These are phyloP conservation scores for Calocybe gambosa DNA, from an alignment of 1,284 basidiomycete genomes.

Conservation along the genomic window DNA sequence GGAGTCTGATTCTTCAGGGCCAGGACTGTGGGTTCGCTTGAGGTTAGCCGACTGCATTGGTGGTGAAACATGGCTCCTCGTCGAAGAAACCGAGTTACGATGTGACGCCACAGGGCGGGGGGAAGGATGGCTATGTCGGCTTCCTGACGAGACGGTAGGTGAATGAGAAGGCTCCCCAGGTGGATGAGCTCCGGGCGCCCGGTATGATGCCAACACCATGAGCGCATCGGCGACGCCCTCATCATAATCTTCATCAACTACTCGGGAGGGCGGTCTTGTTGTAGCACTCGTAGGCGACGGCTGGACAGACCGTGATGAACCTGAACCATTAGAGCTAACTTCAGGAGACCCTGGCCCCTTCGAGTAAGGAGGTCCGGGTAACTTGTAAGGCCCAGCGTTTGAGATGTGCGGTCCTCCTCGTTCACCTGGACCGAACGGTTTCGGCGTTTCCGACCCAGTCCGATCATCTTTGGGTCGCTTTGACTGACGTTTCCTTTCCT, in stretches of 20 bases:
- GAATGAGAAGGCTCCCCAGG: conserved; percentile 36
- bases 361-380: conserved; percentile 19
- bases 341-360: conserved; percentile 49
- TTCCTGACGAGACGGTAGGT: conserved; percentile 47
- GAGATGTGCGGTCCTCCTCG: conserved; percentile 16
- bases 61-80: conserved; percentile 47
- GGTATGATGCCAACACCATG: conserved; percentile 48
- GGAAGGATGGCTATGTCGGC: conserved; percentile 42
- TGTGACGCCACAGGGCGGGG: conserved; percentile 41
- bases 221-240: conserved; percentile 66
- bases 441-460: conserved; percentile 28
- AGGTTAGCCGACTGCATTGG: conserved; percentile 35
- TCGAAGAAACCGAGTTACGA: conserved; percentile 51
- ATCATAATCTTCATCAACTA: conserved; percentile 80
- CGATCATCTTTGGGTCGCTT: conserved; percentile 33
- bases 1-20: conserved; percentile 47
- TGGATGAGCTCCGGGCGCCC: conserved; percentile 27
- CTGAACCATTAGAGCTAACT: conserved; percentile 54
- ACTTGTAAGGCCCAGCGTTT: conserved; percentile 20
- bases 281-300: conserved; percentile 62
- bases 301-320: conserved; percentile 51
- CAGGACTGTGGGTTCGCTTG: conserved; percentile 65
- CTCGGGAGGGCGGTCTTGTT: conserved; percentile 52
- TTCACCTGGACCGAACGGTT: conserved; percentile 22
- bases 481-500: conserved; percentile 29